phyloP scores from a whole-genome alignment of 1,284 basidiomycete species.

The Afroboletus lepidellus region DNA sequence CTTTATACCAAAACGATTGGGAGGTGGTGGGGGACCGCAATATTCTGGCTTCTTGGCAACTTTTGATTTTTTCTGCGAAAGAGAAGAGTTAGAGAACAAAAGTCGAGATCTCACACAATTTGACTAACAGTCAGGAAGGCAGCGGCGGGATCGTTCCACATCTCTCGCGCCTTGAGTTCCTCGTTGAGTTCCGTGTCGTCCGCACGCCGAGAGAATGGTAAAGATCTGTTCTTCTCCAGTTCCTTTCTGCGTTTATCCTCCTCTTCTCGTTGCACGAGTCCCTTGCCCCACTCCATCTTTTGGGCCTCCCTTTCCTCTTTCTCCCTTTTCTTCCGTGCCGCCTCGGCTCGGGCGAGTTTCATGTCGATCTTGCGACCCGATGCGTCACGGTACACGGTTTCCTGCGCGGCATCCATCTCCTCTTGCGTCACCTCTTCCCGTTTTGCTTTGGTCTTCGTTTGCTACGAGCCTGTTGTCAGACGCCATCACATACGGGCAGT shows the following conservation, averaged over 20 bases:
- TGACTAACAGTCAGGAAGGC: constrained; percentile 82
- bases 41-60: constrained; percentile 84
- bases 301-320: constrained; percentile 80
- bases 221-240: constrained; percentile 63
- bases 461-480: constrained; percentile 21
- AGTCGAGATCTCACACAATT: not conserved
- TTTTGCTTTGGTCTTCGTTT: constrained; percentile 42
- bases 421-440: constrained; percentile 44
- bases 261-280: constrained; percentile 83
- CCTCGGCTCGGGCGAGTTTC: constrained; percentile 80
- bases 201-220: constrained; percentile 73
- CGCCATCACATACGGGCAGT: not conserved
- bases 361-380: constrained; percentile 88
- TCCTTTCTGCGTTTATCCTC: constrained; percentile 62
- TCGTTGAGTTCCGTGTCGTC: constrained; percentile 88
- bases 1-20: constrained; percentile 92
- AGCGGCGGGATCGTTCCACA: constrained; percentile 96
- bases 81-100: constrained; percentile 3
- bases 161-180: constrained; percentile 72
- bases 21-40: constrained; percentile 82
- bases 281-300: constrained; percentile 97
- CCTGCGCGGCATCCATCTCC: constrained; percentile 67
- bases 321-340: constrained; percentile 73
- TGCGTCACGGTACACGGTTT: constrained; percentile 94
- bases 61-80: constrained; percentile 68